Evolutionary conservation across 225 moss, liverwort and hornwort species (phyloP).

Genomic region (Bryoerythrophyllum caledonicum): DNA sequence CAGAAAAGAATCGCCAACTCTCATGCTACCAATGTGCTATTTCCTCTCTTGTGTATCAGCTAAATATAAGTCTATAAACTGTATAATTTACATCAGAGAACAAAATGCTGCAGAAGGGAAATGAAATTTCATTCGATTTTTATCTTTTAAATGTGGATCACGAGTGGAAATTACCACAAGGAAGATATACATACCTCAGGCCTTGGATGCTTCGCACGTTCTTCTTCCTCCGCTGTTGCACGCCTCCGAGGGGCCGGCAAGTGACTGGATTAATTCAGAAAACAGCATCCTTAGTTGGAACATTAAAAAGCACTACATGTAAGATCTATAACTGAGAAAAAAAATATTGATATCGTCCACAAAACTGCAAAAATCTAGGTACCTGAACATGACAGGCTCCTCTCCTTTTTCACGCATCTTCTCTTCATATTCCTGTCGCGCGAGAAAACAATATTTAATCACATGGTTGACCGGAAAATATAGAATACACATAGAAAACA

Average conservation of each 20-base stretch:
- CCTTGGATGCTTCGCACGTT: constrained; percentile 99
- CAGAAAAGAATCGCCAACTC: background rate
- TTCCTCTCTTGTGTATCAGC: background rate
- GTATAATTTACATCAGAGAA: no score
- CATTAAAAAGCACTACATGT: background rate
- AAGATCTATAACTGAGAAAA: background rate
- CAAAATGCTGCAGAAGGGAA: no score
- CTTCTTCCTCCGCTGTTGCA: constrained; percentile 99
- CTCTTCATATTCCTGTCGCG: constrained; percentile 90
- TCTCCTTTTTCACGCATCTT: constrained; percentile 99
- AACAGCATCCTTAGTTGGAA: background rate
- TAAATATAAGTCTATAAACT: background rate
- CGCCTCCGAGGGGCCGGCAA: constrained; percentile 91
- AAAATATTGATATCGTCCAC: background rate
- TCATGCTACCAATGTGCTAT: background rate
- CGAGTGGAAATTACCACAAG: no score
- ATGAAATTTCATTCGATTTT: no score
- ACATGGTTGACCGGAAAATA: background rate
- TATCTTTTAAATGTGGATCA: no score
- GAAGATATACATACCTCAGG: constrained; percentile 64
- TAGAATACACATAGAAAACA: background rate
- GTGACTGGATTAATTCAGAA: constrained; percentile 60
- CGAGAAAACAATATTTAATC: background rate
- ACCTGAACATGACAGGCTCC: constrained; percentile 99
- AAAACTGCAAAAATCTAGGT: background rate